A percentile compares a stretch with the other conserved stretches of the same genome.
Conservation (phyloP, 331 rosid species). For the Saraca asoca region DNA sequence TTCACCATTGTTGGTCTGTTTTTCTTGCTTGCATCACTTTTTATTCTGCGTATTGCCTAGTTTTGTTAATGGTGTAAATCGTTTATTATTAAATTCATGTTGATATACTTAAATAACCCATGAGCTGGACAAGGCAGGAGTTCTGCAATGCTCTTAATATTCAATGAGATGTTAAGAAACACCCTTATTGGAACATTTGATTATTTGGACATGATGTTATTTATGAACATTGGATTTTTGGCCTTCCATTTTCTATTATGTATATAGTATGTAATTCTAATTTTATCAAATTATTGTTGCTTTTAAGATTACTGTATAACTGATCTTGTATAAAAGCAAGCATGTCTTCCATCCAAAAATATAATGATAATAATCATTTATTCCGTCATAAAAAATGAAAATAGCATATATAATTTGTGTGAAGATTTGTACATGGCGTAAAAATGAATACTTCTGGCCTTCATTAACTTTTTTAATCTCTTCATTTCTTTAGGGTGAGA, state of each 20-base stretch:
- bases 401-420: no score
- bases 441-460: neutral
- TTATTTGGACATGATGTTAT: neutral
- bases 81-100: no score
- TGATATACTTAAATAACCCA: no score
- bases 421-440: neutral
- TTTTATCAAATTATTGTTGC: neutral
- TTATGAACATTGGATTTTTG: neutral
- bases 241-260: neutral
- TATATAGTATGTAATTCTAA: neutral
- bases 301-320: neutral
- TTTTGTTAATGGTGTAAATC: no score
- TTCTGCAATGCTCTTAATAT: no score
- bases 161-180: neutral
- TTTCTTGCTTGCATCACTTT: neutral
- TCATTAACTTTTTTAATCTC: neutral
- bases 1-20: slow-evolving; percentile 83
- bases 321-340: neutral
- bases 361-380: no score
- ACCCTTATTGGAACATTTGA: neutral
- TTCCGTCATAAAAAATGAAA: no score
- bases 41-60: neutral
- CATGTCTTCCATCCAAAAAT: no score
- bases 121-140: no score
- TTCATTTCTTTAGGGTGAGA: neutral